Base-by-base conservation (phyloP, 495 filamentous ascomycete species). In the Penicillium tannophilum region DNA sequence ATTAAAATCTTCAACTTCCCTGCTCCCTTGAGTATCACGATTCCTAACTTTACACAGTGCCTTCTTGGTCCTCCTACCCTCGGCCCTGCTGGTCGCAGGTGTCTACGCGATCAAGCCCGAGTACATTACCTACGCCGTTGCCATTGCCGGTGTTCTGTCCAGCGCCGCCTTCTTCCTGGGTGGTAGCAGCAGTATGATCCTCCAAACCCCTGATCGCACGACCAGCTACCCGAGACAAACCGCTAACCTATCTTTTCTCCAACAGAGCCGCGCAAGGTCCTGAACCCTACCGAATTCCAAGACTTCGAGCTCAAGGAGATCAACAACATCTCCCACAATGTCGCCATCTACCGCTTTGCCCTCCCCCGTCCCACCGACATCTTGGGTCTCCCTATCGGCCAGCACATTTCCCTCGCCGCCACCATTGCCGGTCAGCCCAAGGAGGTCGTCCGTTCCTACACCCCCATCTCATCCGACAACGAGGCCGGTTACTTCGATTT, bases 361-460 rank as follows among this genome's bases (percentile, higher is more conserved):
- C 88, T 98, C 36, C 93, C 93, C 49, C 73, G 80, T 55, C 77
- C 86, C 20, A 88, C 79, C 60, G 83, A 90, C 66, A 92, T 97
- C 72, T 90, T 98, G 61, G 93, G 94, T 65, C 88, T 98, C 19
- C 94, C 94, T 56, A 98, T 97, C 76, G 94, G 94, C 64, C 94
- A 98, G 73, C 94, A 98, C 79, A 96, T 98, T 79, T 97, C 93
- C 60, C 89, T 98, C 69, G 88, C 88, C 63, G 93, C 93, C 36
- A 85, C 75, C 51, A 86, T 94, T 53, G 84, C 88, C 57, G 89
- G 89, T 59, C 79, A 84, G 63, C 81, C 79, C 59, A 96, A 96
- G 78, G 91, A 97, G 64, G 89, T 97, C 58, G 86, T 97, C 12
- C 92, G 94, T 70, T 95, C 91, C 23, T 98, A 98, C 80, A 98